Evolutionary conservation across 768 basidiomycete genomes (phyloP), one percentile per base, ranked within the genome.

Genomic region (Dendrothele bispora): DNA sequence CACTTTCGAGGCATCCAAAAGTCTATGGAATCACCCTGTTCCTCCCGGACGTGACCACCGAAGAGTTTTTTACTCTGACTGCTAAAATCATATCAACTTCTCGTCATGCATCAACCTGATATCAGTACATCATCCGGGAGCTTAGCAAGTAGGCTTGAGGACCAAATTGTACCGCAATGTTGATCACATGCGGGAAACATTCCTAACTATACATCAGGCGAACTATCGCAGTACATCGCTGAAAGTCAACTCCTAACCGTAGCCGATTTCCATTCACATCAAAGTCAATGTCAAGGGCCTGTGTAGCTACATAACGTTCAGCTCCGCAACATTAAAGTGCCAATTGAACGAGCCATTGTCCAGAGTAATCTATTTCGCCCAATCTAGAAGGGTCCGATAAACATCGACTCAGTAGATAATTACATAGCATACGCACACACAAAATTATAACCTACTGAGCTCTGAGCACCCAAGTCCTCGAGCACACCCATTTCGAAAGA

Each of bases 11-110:
- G n/a, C 4, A 36, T 40, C 49, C 10, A 36, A 0, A 32, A 86
- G 84, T 85, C 2, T 85, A 82, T 55, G 85, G 84, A 2, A 84
- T 85, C 39, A 84, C 85, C 0, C 66, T 86, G 21, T 88, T 88
- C 70, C 64, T 86, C 25, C 84, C 84, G 80, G 86, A 59, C 56
- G 84, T 73, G 30, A n/a, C n/a, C 6, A 28, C 15, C 22, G 6
- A 6, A 37, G 26, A 27, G 8, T 30, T n/a, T 52, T 7, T 53
- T 5, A 24, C 22, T 4, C 24, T 34, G 14, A 48, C 15, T 34
- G n/a, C 14, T 8, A 26, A 14, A 15, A 15, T 30, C 27, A 21
- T 30, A 21, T 38, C 10, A 12, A 17, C n/a, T n/a, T n/a, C n/a
- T n/a, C n/a, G n/a, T n/a, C n/a, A n/a, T n/a, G n/a, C n/a, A n/a